These are phyloP conservation scores for Fusarium aywerte DNA, from an alignment of 2,329 filamentous ascomycete genomes.

Conservation along the genomic window DNA sequence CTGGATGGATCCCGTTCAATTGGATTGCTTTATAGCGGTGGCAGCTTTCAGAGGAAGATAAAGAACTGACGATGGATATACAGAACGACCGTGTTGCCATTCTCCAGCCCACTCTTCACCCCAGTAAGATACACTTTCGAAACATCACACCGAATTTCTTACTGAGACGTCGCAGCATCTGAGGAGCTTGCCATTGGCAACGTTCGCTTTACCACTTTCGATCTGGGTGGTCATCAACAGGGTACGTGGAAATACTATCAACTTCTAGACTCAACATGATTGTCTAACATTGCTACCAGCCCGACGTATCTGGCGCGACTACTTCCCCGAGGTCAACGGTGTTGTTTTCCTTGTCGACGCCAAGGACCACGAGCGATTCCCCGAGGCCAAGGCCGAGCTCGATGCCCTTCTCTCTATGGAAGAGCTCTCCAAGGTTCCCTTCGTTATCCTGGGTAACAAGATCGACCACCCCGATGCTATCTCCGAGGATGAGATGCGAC, in stretches of 20 bases:
- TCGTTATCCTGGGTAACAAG: conserved; percentile 98
- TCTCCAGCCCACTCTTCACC: conserved; percentile 89
- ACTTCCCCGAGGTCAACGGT: conserved; percentile 95
- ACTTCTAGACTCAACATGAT: background rate
- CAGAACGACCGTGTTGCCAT: conserved; percentile 94
- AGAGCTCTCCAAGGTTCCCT: conserved; percentile 93
- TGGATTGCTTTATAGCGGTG: conserved; percentile 5
- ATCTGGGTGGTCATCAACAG: conserved; percentile 93
- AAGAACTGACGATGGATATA: conserved; percentile 41
- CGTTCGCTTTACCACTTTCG: conserved; percentile 94
- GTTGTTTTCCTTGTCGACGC: conserved; percentile 98
- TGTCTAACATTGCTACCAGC: conserved; percentile 62
- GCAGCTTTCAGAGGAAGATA: conserved; percentile 2
- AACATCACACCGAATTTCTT: background rate
- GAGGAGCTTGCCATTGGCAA: conserved; percentile 94
- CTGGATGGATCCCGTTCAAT: conserved; percentile 1
- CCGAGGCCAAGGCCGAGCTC: conserved; percentile 95
- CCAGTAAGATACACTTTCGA: conserved; percentile 69
- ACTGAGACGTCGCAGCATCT: conserved; percentile 67
- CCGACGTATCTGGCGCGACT: conserved; percentile 94
- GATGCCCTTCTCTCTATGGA: conserved; percentile 97
- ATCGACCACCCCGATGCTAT: conserved; percentile 98
- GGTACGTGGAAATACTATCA: conserved; percentile 59
- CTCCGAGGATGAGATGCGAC: conserved; percentile 93
- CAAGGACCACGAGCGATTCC: conserved; percentile 94